Percentiles rank a stretch among this genome's conserved stretches.
Conservation (phyloP, 352 stramenopile genomes). For the Elongisporangium prolatum region DNA sequence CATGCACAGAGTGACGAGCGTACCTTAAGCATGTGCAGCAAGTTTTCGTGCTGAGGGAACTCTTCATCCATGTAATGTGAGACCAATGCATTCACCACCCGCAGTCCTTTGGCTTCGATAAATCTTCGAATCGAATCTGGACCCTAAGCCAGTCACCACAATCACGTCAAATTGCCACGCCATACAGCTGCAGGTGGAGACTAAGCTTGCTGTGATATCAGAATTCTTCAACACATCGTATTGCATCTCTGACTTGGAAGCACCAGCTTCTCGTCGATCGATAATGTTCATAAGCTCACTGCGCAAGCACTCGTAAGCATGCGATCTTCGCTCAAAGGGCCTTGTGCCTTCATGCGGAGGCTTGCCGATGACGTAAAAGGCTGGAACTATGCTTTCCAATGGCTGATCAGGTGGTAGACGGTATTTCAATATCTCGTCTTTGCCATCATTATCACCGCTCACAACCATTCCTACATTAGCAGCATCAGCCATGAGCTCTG, state of each 20-base stretch:
- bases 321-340: conserved; percentile 38
- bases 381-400: background rate
- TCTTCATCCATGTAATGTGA: conserved; percentile 25
- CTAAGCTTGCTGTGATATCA: conserved; percentile 31
- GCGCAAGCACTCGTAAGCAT: conserved; percentile 61
- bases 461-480: conserved; percentile 6
- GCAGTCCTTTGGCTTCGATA: conserved; percentile 44
- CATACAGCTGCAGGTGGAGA: background rate
- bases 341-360: conserved; percentile 17
- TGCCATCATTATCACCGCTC: conserved; percentile 9
- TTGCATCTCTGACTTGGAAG: conserved; percentile 40
- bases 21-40: conserved; percentile 10
- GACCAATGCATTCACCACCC: conserved; percentile 52
- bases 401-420: background rate
- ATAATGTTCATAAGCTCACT: conserved; percentile 46
- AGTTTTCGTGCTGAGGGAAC: conserved; percentile 1
- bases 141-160: conserved; percentile 17
- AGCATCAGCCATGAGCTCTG: too few relatives aligned
- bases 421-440: background rate
- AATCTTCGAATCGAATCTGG: conserved; percentile 63
- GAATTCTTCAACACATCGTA: conserved; percentile 55
- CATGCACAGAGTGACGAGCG: background rate
- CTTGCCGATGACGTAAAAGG: conserved; percentile 51
- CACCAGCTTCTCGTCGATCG: conserved; percentile 31
- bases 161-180: background rate